phyloP scores from a whole-genome alignment of 2,329 filamentous ascomycete genomes.

The Claviceps pazoutovae region DNA sequence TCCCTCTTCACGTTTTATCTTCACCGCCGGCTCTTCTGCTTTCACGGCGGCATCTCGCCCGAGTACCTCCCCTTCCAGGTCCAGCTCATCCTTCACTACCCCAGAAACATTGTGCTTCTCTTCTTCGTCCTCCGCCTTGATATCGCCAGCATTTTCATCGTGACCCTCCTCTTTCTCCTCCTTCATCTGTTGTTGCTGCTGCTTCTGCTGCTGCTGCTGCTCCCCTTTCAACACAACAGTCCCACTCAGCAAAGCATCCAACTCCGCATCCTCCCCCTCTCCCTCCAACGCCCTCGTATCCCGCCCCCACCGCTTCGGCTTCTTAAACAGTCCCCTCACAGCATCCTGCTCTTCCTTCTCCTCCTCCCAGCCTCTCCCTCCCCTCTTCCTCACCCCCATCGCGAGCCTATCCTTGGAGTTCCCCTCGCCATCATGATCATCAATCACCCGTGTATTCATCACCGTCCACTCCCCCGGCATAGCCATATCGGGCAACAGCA shows the following conservation, averaged over 20 bases:
- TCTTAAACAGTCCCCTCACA: constrained; percentile 46
- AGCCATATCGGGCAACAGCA: constrained; percentile 66
- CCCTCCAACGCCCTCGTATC: constrained; percentile 33
- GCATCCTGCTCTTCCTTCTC: constrained; percentile 47
- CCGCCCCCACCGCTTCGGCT: constrained; percentile 39
- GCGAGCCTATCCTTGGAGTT: constrained; percentile 22
- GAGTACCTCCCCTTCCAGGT: neutral
- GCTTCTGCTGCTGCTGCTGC: constrained; percentile 12
- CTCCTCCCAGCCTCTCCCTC: constrained; percentile 37
- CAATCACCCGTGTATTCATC: constrained; percentile 46
- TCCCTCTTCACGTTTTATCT: constrained; percentile 23
- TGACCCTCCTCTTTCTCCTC: constrained; percentile 12
- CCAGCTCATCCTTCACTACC: neutral
- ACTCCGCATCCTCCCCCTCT: constrained; percentile 32
- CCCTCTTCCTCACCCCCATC: constrained; percentile 49
- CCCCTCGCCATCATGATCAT: constrained; percentile 21
- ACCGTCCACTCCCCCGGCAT: constrained; percentile 82
- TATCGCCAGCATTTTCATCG: constrained; percentile 18
- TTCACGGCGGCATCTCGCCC: neutral
- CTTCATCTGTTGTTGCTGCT: constrained; percentile 6
- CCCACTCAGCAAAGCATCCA: constrained; percentile 45
- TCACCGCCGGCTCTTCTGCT: constrained; percentile 5
- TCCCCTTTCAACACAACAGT: constrained; percentile 13
- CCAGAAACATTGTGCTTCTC: constrained; percentile 1
- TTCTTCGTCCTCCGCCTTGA: constrained; percentile 1